Evolutionary conservation across 75 land plant species (phyloP).

Genomic region (Picea sitchensis): DNA sequence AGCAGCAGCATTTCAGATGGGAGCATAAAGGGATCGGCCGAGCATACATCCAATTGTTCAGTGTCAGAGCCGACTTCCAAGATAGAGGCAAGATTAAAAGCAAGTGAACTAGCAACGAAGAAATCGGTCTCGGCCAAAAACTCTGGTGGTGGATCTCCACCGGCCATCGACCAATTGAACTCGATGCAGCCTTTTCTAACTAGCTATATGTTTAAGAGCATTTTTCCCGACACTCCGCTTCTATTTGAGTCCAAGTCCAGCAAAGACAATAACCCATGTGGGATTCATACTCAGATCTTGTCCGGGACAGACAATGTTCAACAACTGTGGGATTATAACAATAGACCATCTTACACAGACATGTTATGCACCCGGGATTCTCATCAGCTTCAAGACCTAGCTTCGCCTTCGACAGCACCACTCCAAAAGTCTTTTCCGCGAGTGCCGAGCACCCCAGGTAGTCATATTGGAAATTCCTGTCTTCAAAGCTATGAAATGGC

Average conservation of each 20-base stretch:
- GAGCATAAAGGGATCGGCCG: slow-evolving; percentile 12
- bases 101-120: not conserved
- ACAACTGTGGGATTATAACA: not conserved
- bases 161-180: not conserved
- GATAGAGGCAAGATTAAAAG: slow-evolving; percentile 5
- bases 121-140: not conserved
- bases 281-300: not conserved
- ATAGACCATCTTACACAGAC: not conserved
- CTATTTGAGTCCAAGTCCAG: not conserved
- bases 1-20: slow-evolving; percentile 43
- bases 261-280: not conserved
- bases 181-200: not conserved
- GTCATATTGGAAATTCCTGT: not conserved
- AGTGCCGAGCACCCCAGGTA: too few species aligned
- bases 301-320: not conserved
- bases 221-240: not conserved
- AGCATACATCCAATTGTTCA: slow-evolving; percentile 54
- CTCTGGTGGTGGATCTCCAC: not conserved
- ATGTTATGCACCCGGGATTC: not conserved
- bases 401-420: not conserved
- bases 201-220: not conserved
- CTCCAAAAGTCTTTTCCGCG: not conserved
- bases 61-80: slow-evolving; percentile 63
- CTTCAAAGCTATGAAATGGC: not conserved
- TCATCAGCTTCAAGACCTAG: not conserved